Evolutionary conservation across 768 basidiomycete genomes (phyloP), one percentile per base, ranked within the genome.

Genomic region (Rhodocollybia butyracea): DNA sequence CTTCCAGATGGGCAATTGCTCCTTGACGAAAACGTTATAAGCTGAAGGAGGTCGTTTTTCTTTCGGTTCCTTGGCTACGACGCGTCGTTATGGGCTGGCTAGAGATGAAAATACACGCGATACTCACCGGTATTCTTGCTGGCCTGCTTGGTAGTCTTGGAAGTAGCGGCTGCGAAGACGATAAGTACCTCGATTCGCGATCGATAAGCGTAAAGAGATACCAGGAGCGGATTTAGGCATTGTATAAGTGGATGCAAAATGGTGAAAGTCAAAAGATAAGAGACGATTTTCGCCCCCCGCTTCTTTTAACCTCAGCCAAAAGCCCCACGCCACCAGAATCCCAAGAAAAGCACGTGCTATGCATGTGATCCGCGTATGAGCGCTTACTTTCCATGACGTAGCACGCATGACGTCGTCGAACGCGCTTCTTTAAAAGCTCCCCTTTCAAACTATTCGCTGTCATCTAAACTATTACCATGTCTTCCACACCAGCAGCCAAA

Each of bases 161-260:
- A 36, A 5, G 34, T 39, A 19, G 31, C 24, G 12, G 19, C 48
- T 50, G 32, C 22, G 27, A 50, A 38, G 48, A 34, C 22, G 32
- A 15, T 50, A 15, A 11, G 29, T 2, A 48, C 46, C n/a, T 0
- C 17, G 19, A 38, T 47, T n/a, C n/a, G n/a, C 46, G 21, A 31
- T 27, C 17, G 19, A 17, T 22, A 8, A 17, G 21, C 26, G 43
- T 13, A 50, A 34, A 38, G 10, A 50, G 22, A 2, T 50, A 50
- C 48, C 15, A 34, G 48, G 38, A 17, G 48, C 19, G 8, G 48
- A 31, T 36, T 50, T 50, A 34, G 48, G 48, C 48, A 50, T 50
- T 12, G 3, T 39, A 26, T 8, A 45, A 21, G 39, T 19, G 13
- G 24, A 26, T 19, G 19, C 19, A 27, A 46, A 22, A 38, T 24